Evolutionary conservation across 306 rosid species (phyloP), one percentile per base, ranked within the genome.

Genomic region (Trifolium pratense): DNA sequence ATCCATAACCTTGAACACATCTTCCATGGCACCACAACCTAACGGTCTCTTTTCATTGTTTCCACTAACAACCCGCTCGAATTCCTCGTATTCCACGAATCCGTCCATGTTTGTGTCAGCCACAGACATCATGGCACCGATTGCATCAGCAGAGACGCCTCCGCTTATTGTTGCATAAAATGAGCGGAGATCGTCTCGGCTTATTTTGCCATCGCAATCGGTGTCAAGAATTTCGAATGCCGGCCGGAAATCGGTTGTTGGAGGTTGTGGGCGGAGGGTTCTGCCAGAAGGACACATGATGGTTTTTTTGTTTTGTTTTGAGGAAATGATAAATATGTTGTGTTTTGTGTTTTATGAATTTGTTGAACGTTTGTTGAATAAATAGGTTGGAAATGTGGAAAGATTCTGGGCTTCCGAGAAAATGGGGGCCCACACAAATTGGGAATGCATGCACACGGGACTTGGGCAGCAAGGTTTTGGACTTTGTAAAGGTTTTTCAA

Each of bases 51-150:
- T 78, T 66, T 61, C 76, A 25, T n/a, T 31, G 13, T 76, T 57
- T 0, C 76, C 85, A 43, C 78, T 57, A 15, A 91, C 83, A 39
- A 91, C 93, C 25, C 86, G 80, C 84, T 95, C 93, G 79, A 95
- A 95, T 77, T 95, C 99, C 9, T 95, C 89, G 86, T 88, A 95
- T 81, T 87, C 91, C 18, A 95, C 97, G 75, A 84, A 90, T 0
- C 99, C 99, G 78, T 90, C 83, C 57, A 70, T 67, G 79, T 91
- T 85, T n/a, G 86, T 79, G 66, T 95, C 99, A 3, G 99, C 99
- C 6, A 67, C 90, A 18, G 82, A 80, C 57, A 95, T 91, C 99
- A 95, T 95, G 1, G 87, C 80, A 0, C 85, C 71, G 10, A 91
- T 90, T 0, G 71, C 63, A 36, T 82, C 88, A 18, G 91, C 98